Evolutionary conservation across 129 eudicot species (phyloP).

Genomic region (Smallanthus sonchifolius): DNA sequence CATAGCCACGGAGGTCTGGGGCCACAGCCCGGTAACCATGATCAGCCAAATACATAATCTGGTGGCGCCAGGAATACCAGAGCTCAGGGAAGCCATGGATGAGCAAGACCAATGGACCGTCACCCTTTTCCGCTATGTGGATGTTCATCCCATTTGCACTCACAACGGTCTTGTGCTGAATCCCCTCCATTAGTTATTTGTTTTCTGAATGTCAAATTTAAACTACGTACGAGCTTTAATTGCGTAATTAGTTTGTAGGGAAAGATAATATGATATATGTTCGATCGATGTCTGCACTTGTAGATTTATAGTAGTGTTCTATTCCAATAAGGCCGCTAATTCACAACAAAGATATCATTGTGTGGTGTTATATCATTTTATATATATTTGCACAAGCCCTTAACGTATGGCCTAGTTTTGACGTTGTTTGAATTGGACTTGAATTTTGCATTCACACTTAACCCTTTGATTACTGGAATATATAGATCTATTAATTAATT

Average conservation of each 20-base stretch:
- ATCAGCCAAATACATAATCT: constrained; percentile 29
- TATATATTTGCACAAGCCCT: too few relatives aligned
- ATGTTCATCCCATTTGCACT: constrained; percentile 29
- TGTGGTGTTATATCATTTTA: too few relatives aligned
- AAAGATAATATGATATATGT: too few relatives aligned
- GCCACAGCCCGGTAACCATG: constrained; percentile 42
- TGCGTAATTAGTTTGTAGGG: background rate
- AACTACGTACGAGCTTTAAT: background rate
- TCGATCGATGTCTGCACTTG: background rate
- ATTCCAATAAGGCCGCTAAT: too few relatives aligned
- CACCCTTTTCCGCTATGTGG: constrained; percentile 30
- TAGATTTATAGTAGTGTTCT: too few relatives aligned
- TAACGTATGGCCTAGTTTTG: too few relatives aligned
- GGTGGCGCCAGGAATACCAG: constrained; percentile 39
- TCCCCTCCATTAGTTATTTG: constrained; percentile 30
- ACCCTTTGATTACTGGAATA: too few relatives aligned
- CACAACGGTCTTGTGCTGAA: constrained; percentile 19
- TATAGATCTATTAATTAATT: too few relatives aligned
- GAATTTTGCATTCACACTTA: too few relatives aligned
- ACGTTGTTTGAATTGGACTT: too few relatives aligned
- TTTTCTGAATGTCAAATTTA: background rate
- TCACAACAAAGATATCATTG: too few relatives aligned
- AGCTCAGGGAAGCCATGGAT: constrained; percentile 51
- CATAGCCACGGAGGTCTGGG: constrained; percentile 49
- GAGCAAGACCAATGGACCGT: constrained; percentile 37